Conservation (phyloP, 2,329 filamentous ascomycete genomes). For the Fusarium anguioides region DNA sequence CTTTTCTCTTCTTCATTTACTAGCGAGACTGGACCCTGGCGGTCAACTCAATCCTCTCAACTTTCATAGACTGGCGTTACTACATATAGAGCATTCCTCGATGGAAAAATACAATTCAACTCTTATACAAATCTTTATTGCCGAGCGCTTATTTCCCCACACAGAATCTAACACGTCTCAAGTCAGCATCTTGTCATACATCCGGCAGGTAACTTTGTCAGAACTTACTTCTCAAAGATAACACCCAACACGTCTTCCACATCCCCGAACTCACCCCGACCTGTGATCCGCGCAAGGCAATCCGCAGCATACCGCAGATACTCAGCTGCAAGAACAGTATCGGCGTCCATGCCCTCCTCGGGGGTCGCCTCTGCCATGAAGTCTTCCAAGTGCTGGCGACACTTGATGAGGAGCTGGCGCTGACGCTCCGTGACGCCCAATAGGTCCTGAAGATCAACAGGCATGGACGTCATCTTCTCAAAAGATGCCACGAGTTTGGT, state of each 20-base stretch:
- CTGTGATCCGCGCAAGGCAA: slow-evolving; percentile 87
- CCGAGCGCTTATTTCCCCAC: slow-evolving; percentile 55
- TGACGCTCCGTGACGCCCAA: slow-evolving; percentile 93
- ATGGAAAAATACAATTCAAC: slow-evolving; percentile 19
- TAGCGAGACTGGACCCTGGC: slow-evolving; percentile 30
- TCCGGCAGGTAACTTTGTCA: slow-evolving; percentile 1
- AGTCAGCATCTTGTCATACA: slow-evolving; percentile 31
- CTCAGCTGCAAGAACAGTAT: slow-evolving; percentile 92
- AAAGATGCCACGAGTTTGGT: slow-evolving; percentile 76
- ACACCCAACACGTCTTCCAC: slow-evolving; percentile 96
- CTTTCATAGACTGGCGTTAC: slow-evolving; percentile 32
- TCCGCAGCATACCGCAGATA: slow-evolving; percentile 84
- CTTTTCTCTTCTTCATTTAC: slow-evolving; percentile 8
- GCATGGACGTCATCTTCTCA: slow-evolving; percentile 74
- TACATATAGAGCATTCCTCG: slow-evolving; percentile 24
- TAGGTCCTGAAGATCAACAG: slow-evolving; percentile 80
- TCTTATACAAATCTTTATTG: neutral
- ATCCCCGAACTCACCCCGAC: slow-evolving; percentile 84
- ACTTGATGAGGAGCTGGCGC: slow-evolving; percentile 80
- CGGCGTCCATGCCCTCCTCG: slow-evolving; percentile 64
- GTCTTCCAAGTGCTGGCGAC: slow-evolving; percentile 75
- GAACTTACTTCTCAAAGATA: slow-evolving; percentile 92
- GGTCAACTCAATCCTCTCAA: slow-evolving; percentile 20
- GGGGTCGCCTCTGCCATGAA: slow-evolving; percentile 72
- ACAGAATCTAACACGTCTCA: slow-evolving; percentile 54